These are phyloP conservation scores for Neonectria neomacrospora DNA, from an alignment of 2,329 filamentous ascomycete species.

Conservation along the genomic window DNA sequence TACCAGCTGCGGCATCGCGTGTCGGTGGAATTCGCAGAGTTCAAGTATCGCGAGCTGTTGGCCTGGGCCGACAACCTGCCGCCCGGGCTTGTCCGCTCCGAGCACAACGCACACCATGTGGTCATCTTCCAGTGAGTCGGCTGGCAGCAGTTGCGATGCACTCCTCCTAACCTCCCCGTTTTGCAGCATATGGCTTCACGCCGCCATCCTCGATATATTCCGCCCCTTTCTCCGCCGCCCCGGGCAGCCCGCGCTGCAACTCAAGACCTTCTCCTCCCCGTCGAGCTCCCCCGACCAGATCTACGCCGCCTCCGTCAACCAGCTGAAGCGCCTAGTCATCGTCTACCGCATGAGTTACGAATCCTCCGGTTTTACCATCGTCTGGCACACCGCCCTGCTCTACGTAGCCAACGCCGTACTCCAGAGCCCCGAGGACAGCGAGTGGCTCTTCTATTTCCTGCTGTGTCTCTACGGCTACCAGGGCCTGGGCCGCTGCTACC, in stretches of 20 bases:
- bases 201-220: conserved; percentile 52
- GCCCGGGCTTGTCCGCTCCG: conserved; percentile 36
- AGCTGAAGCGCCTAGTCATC: conserved; percentile 53
- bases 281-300: conserved; percentile 43
- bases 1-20: conserved; percentile 3
- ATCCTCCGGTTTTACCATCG: conserved; percentile 50
- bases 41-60: conserved; percentile 53
- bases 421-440: conserved; percentile 40
- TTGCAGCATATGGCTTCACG: conserved; percentile 55
- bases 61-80: conserved; percentile 51
- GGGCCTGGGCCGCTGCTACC: conserved; percentile 48
- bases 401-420: conserved; percentile 54
- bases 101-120: conserved; percentile 49
- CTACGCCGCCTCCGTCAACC: conserved; percentile 50
- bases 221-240: conserved; percentile 32
- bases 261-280: conserved; percentile 46
- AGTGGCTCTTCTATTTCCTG: conserved; percentile 51
- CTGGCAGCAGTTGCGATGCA: not conserved
- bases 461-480: conserved; percentile 54
- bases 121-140: conserved; percentile 50
- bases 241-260: not conserved
- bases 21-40: conserved; percentile 47
- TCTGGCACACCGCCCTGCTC: conserved; percentile 55
- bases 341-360: conserved; percentile 49
- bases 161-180: not conserved